Percentiles rank a stretch among this genome's conserved stretches.
Evolutionary conservation across 2,329 filamentous ascomycete genomes (phyloP).

Genomic region (Talaromyces sp.): DNA sequence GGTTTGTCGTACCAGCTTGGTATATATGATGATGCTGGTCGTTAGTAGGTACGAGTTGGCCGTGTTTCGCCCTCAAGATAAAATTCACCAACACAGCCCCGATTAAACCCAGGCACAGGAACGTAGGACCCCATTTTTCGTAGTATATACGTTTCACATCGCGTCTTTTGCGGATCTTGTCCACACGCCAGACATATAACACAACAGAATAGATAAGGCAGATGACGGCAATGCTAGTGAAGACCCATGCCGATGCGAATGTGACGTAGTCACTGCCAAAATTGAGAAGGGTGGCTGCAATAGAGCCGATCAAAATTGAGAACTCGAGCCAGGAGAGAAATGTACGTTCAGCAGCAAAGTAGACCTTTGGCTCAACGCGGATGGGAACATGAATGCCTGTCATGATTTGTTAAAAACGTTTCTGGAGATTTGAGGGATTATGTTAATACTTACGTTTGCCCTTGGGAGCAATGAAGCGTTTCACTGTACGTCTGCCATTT

Average conservation of each 20-base stretch:
- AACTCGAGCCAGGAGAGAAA: slow-evolving; percentile 98
- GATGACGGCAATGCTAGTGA: slow-evolving; percentile 74
- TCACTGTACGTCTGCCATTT: slow-evolving; percentile 43
- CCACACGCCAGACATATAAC: slow-evolving; percentile 84
- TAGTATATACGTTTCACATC: slow-evolving; percentile 77
- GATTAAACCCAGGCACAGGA: slow-evolving; percentile 71
- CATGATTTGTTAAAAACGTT: not conserved
- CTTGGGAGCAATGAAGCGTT: slow-evolving; percentile 57
- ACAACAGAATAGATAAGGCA: slow-evolving; percentile 78
- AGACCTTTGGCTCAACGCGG: slow-evolving; percentile 95
- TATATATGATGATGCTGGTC: not conserved
- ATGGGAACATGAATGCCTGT: slow-evolving; percentile 89
- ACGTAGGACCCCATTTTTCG: slow-evolving; percentile 78
- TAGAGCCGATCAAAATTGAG: slow-evolving; percentile 86
- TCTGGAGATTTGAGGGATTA: not conserved
- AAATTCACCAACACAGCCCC: slow-evolving; percentile 76
- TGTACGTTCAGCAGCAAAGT: slow-evolving; percentile 91
- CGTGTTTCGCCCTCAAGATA: slow-evolving; percentile 66
- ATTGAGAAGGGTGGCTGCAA: slow-evolving; percentile 79
- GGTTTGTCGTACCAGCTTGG: not conserved
- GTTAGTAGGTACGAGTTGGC: slow-evolving; percentile 7
- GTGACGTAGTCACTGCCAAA: slow-evolving; percentile 63
- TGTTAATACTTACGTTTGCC: slow-evolving; percentile 45
- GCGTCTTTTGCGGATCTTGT: slow-evolving; percentile 75
- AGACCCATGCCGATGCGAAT: slow-evolving; percentile 68